Conservation (phyloP, 352 stramenopile genomes). For the Pythium volutum region DNA sequence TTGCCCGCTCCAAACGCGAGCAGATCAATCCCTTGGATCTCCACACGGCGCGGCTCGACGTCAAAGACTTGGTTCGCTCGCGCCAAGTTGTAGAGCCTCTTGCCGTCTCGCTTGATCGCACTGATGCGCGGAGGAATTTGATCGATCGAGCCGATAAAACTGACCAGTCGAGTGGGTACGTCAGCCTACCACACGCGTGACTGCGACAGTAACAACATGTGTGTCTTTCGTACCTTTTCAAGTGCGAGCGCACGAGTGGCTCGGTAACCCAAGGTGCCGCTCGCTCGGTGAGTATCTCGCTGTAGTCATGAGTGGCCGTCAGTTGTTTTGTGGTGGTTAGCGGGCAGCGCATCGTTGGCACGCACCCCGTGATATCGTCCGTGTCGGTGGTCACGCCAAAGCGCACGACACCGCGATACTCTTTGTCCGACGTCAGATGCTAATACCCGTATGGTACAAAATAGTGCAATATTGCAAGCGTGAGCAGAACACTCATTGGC, state of each 20-base stretch:
- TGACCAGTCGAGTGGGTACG: conserved; percentile 17
- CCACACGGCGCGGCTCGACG: conserved; percentile 52
- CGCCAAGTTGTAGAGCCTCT: conserved; percentile 76
- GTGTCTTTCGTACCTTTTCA: conserved; percentile 39
- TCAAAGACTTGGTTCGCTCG: conserved; percentile 61
- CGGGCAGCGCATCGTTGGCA: background rate
- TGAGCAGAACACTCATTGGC: background rate
- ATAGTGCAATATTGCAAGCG: background rate
- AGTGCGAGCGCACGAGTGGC: conserved; percentile 24
- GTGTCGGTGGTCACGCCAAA: conserved; percentile 77
- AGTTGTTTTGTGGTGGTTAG: background rate
- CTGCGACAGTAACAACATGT: background rate
- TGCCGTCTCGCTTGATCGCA: conserved; percentile 74
- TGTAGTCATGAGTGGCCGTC: conserved; percentile 7
- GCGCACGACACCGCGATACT: conserved; percentile 70
- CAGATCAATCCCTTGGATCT: conserved; percentile 62
- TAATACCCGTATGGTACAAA: background rate
- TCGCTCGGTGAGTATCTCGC: conserved; percentile 46
- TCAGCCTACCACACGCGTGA: background rate
- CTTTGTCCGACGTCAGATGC: conserved; percentile 66
- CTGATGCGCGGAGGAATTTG: conserved; percentile 78
- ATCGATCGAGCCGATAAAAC: conserved; percentile 72
- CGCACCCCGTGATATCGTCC: conserved; percentile 78
- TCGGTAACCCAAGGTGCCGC: conserved; percentile 60
- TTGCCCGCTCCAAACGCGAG: conserved; percentile 41